Evolutionary conservation across 768 basidiomycete genomes (phyloP), one percentile per base, ranked within the genome.

Genomic region (Coprinellus micaceus): DNA sequence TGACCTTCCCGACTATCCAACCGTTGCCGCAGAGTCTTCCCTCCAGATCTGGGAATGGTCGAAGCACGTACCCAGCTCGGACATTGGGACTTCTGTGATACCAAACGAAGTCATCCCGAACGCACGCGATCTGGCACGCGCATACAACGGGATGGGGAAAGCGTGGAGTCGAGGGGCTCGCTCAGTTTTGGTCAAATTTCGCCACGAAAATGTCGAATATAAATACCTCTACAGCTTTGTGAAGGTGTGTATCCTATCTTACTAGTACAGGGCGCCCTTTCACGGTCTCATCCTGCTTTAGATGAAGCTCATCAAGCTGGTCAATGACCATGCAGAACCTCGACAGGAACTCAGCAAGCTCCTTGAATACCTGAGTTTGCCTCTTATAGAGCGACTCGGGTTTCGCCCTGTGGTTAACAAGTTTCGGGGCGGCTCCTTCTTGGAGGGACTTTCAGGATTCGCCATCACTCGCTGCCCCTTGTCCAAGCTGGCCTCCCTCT

Each of bases 351-450:
- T 37, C 17, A 10, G 36, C 36, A 9, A 37, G 36, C 9, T 37
- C 10, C 36, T 37, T 37, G 10, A 17, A 9, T 17, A 37, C 17
- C 36, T 37, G 9, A 21, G 49, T 17, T 39, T 56, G 46, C 25
- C 36, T 43, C n/a, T 47, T 56, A 45, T 37, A 29, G 25, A 48
- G 45, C 33, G 41, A 36, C 17, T 56, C 41, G 22, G 40, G 46
- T 15, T 56, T 39, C 37, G 36, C 47, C 36, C 36, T 37, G 26
- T n/a, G 40, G 19, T 39, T 46, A 28, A 56, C 54, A n/a, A 56
- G 54, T 17, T 40, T 29, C 24, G 49, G 39, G 12, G 10, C 36
- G 9, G 10, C 36, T 17, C 9, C 17, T 37, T 37, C 17, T 17
- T 37, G 10, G 36, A 37, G 10, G 17, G 17, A 17, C 36, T 37